Evolutionary conservation across 2,329 filamentous ascomycete genomes (phyloP).

Genomic region (Xylariaceae sp.): DNA sequence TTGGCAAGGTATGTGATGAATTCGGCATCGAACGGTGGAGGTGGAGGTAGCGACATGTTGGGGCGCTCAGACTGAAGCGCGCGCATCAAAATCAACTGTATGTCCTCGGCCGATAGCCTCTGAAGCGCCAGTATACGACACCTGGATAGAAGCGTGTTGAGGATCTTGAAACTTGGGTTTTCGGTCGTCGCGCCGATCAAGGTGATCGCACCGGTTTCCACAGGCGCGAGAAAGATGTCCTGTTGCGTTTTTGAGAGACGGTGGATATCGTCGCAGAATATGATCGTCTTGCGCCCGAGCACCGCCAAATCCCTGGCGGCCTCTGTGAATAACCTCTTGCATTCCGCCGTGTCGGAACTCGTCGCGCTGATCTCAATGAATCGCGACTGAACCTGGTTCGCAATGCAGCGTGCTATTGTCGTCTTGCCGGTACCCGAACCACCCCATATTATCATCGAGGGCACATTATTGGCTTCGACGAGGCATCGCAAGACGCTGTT

Average conservation of each 20-base stretch:
- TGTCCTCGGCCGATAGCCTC: constrained; percentile 66
- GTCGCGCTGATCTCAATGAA: constrained; percentile 98
- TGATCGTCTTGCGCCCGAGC: constrained; percentile 85
- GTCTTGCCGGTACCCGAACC: constrained; percentile 78
- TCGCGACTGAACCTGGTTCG: constrained; percentile 71
- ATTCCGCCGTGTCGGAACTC: constrained; percentile 78
- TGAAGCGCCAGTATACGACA: constrained; percentile 86
- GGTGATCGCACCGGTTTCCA: constrained; percentile 85
- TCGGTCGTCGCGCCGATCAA: constrained; percentile 95
- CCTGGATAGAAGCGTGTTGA: constrained; percentile 77
- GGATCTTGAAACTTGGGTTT: constrained; percentile 92
- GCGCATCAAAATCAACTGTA: constrained; percentile 68
- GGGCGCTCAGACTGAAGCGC: constrained; percentile 60
- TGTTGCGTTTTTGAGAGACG: constrained; percentile 88
- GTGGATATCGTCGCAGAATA: constrained; percentile 97
- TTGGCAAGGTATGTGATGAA: constrained; percentile 75
- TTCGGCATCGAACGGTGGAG: constrained; percentile 66
- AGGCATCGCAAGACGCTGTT: constrained; percentile 79
- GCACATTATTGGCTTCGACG: constrained; percentile 79
- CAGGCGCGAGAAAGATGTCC: constrained; percentile 87
- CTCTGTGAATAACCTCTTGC: constrained; percentile 85
- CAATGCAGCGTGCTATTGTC: constrained; percentile 87
- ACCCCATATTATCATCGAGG: constrained; percentile 94
- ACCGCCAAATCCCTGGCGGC: constrained; percentile 73
- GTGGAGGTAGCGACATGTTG: constrained; percentile 32